Conservation (phyloP, 1,284 basidiomycete species). For the Apiotrichum akiyoshidainum region DNA sequence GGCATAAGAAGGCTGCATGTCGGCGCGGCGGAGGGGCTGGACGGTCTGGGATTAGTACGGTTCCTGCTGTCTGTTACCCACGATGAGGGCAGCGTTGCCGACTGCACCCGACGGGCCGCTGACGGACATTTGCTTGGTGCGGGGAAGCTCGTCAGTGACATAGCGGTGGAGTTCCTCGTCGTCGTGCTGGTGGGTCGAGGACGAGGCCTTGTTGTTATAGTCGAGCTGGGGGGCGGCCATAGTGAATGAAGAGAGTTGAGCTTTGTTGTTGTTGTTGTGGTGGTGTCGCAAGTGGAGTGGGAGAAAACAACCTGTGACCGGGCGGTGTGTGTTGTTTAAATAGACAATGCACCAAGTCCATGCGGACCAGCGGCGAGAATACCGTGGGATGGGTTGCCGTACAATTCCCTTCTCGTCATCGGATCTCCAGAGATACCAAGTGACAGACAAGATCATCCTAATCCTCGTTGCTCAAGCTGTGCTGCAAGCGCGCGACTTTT, state of each 20-base stretch:
- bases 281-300: neutral
- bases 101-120: neutral
- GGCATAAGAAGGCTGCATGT: constrained; percentile 69
- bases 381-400: neutral
- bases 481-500: no score
- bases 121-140: constrained; percentile 27
- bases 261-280: neutral
- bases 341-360: neutral
- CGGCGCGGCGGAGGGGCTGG: constrained; percentile 47
- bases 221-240: neutral
- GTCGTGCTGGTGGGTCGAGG: constrained; percentile 8
- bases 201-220: constrained; percentile 3
- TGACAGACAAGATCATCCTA: no score
- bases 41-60: constrained; percentile 37
- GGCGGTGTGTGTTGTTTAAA: constrained; percentile 1
- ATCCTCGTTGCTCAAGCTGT: no score
- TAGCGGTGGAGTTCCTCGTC: constrained; percentile 42
- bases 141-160: constrained; percentile 42
- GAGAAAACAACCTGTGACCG: neutral
- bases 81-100: constrained; percentile 8
- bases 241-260: neutral
- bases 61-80: neutral
- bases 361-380: no score
- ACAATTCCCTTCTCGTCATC: no score
- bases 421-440: no score